Base-by-base conservation (phyloP, 768 basidiomycete species). In the Pleurotus tuoliensis region DNA sequence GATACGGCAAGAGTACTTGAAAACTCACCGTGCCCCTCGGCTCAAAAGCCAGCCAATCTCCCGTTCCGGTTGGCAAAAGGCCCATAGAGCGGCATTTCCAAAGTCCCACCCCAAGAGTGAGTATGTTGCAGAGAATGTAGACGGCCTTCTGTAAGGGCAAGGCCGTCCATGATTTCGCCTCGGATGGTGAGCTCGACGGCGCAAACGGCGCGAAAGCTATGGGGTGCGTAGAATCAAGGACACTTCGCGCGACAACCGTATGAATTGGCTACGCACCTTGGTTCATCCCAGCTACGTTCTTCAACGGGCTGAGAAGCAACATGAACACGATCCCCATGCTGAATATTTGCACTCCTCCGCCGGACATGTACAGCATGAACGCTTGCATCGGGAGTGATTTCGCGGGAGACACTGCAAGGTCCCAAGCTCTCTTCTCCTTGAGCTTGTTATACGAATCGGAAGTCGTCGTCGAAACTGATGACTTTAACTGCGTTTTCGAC, bases 291-390 rank as follows among this genome's bases (percentile, higher is more conserved):
- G 83, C 80, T 11, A 94, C 68, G 55, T 92, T 94, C 70, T 88
- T 92, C 73, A 96, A 86, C 0, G 95, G 95, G 8, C 83, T 81
- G 57, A 92, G 75, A 57, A 98, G 80, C 11, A 98, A 80, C 92
- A 95, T 94, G 66, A 93, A 88, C 18, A 98, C 89, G 69, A 94
- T 95, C 34, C 95, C 94, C 77, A 98, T 92, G 72, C 93, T 95
- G 71, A 98, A 97, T 43, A 98, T 88, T 71, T 98, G 95, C 12
- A 98, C 89, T 49, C 93, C 92, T 11, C 92, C 88, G 37, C 95
- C 95, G 18, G 94, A 95, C 90, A 98, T 96, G 82, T 98, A 98
- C 34, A 98, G 79, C 95, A 98, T 98, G 74, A 98, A 90, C 4
- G 88, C 93, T 66, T 98, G 94, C 95, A 97, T 97, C 3, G 94